Base-by-base conservation (phyloP, 805 yeast genomes). In the Pichia deserticola region DNA sequence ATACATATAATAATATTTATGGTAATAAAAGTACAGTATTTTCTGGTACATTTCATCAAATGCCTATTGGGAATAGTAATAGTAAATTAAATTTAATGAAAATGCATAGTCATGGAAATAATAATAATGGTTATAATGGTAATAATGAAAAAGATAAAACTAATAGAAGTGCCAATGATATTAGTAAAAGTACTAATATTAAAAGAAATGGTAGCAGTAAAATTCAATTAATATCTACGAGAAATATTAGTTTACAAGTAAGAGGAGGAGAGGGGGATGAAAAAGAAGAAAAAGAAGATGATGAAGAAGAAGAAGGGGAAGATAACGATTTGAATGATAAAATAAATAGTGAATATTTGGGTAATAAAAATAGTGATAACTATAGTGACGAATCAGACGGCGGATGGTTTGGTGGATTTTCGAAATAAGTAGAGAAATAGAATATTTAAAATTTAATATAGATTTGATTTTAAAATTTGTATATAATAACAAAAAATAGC, bases 361-460 rank as follows among this genome's bases (percentile, higher is more conserved):
- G n/a, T n/a, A n/a, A n/a, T n/a, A n/a, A n/a, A n/a, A n/a, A n/a
- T n/a, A n/a, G n/a, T n/a, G n/a, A n/a, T n/a, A n/a, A n/a, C n/a
- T n/a, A n/a, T n/a, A n/a, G n/a, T n/a, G n/a, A n/a, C n/a, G n/a
- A n/a, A n/a, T n/a, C n/a, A n/a, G n/a, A n/a, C n/a, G n/a, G n/a
- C n/a, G 48, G 45, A 3, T 54, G 57, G 57, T 54, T 54, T 52
- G 57, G 57, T 10, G 57, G 57, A 20, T 54, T 54, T 37, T 48
- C 57, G 34, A 25, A 41, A 3, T 46, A 11, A n/a, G 20, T n/a
- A 32, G 33, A 33, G 12, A 5, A 7, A 33, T 33, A 33, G 13
- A 7, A 10, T 33, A 33, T n/a, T n/a, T n/a, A n/a, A n/a, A n/a
- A n/a, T n/a, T n/a, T n/a, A n/a, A n/a, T n/a, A n/a, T n/a, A n/a